These are phyloP conservation scores for Phytophthora litchii DNA, from an alignment of 352 stramenopile genomes.

Conservation along the genomic window DNA sequence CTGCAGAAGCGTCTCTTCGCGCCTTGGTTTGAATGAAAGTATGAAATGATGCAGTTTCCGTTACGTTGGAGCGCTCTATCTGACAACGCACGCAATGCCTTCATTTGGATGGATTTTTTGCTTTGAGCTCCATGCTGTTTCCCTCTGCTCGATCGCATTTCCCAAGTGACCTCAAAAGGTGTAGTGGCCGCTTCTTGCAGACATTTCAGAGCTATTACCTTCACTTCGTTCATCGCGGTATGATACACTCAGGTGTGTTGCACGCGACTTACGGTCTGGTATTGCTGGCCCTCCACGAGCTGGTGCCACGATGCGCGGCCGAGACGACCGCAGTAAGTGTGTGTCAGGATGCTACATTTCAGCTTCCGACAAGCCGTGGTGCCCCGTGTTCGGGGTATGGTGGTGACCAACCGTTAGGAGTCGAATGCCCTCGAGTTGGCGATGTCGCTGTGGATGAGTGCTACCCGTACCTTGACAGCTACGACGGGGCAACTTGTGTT, in stretches of 20 bases:
- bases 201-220: too few species aligned
- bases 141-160: constrained; percentile 31
- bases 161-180: constrained; percentile 25
- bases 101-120: constrained; percentile 22
- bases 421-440: constrained; percentile 37
- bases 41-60: constrained; percentile 9
- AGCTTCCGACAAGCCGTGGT: constrained; percentile 30
- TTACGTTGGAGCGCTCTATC: constrained; percentile 14
- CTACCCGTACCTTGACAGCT: constrained; percentile 42
- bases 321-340: constrained; percentile 32
- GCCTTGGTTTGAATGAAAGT: neutral
- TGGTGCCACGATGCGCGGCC: constrained; percentile 1
- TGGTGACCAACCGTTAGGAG: constrained; percentile 27
- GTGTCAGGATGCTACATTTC: constrained; percentile 53
- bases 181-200: constrained; percentile 6
- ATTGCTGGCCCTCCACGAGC: constrained; percentile 9
- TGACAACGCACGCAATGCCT: constrained; percentile 11
- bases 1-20: neutral
- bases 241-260: constrained; percentile 16
- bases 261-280: constrained; percentile 5
- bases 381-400: constrained; percentile 39
- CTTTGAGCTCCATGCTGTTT: constrained; percentile 5
- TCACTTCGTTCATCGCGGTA: constrained; percentile 9
- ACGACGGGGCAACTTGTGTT: constrained; percentile 28
- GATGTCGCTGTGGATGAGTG: constrained; percentile 38